Evolutionary conservation across 75 land plant genomes (phyloP).

Genomic region (Selaginella moellendorffii): DNA sequence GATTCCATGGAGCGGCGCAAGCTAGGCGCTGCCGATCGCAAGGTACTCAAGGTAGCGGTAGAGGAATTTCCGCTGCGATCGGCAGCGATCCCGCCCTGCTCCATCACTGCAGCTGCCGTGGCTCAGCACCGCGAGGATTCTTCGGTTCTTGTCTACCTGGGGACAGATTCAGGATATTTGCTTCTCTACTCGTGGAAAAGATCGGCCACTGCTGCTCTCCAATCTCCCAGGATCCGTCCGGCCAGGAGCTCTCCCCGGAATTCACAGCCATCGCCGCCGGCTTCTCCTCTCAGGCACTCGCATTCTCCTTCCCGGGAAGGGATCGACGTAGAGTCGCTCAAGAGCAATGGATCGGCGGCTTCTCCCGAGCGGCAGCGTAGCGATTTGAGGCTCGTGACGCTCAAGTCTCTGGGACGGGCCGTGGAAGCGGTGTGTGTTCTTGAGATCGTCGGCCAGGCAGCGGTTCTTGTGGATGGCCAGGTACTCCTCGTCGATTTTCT

Average conservation of each 20-base stretch:
- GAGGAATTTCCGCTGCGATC: constrained; percentile 21
- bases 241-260: not conserved
- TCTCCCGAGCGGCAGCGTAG: not conserved
- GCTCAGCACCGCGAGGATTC: constrained; percentile 6
- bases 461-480: not conserved
- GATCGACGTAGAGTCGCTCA: not conserved
- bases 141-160: constrained; percentile 36
- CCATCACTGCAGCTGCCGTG: constrained; percentile 33
- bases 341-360: not conserved
- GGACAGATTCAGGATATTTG: constrained; percentile 47
- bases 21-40: constrained; percentile 12
- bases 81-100: constrained; percentile 18
- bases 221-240: not conserved
- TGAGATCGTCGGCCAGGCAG: not conserved
- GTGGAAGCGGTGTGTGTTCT: not conserved
- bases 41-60: constrained; percentile 18
- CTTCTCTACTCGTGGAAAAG: constrained; percentile 13
- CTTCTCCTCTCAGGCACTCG: not conserved
- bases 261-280: not conserved
- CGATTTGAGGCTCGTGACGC: not conserved
- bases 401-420: not conserved
- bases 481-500: not conserved
- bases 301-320: not conserved
- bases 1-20: constrained; percentile 7
- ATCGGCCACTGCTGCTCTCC: not conserved